Conservation (phyloP, 2,329 filamentous ascomycete species). For the Rhynchosporium graminicola region DNA sequence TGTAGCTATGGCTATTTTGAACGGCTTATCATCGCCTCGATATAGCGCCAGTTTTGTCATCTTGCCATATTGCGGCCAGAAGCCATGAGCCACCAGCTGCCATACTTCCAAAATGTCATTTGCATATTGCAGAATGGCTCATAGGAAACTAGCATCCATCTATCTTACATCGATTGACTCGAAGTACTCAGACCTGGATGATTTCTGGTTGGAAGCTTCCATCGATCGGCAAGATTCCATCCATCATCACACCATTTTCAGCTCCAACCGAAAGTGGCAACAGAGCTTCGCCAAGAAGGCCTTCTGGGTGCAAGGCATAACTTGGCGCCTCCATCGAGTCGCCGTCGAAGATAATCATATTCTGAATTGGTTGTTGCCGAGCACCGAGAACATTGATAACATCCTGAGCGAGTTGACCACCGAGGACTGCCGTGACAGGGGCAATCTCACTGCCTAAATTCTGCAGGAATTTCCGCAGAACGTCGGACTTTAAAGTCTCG, state of each 20-base stretch:
- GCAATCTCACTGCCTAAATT: slow-evolving; percentile 83
- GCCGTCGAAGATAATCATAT: slow-evolving; percentile 89
- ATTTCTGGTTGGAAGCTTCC: slow-evolving; percentile 31
- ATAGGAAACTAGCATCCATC: neutral
- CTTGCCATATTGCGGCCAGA: slow-evolving; percentile 2
- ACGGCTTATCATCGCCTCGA: slow-evolving; percentile 2
- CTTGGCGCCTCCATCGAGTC: slow-evolving; percentile 75
- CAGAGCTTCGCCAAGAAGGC: slow-evolving; percentile 52
- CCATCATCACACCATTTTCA: slow-evolving; percentile 30
- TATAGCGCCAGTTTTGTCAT: slow-evolving; percentile 17
- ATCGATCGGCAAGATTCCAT: slow-evolving; percentile 26
- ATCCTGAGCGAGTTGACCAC: slow-evolving; percentile 89
- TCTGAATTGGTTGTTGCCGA: slow-evolving; percentile 93
- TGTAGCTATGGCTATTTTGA: slow-evolving; percentile 10
- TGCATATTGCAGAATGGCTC: slow-evolving; percentile 2
- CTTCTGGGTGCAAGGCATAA: slow-evolving; percentile 77
- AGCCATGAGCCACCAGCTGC: neutral
- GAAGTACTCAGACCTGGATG: slow-evolving; percentile 23
- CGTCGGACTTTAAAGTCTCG: slow-evolving; percentile 67
- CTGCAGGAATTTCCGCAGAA: slow-evolving; percentile 81
- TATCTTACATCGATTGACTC: slow-evolving; percentile 2
- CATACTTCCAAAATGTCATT: neutral
- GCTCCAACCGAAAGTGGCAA: slow-evolving; percentile 41
- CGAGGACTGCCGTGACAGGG: slow-evolving; percentile 85
- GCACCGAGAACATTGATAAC: slow-evolving; percentile 94